phyloP scores from a whole-genome alignment of 2,329 filamentous ascomycete genomes.

The Moelleriella libera region DNA sequence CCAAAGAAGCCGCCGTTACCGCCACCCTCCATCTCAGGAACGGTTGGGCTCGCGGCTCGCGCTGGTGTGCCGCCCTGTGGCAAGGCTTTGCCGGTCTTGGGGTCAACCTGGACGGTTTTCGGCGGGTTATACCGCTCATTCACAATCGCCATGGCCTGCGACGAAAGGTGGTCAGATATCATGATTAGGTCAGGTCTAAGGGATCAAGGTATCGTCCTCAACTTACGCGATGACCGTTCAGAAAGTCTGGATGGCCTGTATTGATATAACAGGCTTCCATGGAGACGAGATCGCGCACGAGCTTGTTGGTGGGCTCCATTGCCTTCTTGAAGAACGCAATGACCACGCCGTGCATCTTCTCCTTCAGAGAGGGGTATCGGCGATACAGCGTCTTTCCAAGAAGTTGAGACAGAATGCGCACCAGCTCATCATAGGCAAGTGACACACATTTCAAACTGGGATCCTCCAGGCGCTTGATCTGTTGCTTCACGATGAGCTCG shows the following conservation, averaged over 20 bases:
- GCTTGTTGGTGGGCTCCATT: slow-evolving; percentile 96
- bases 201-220: no score
- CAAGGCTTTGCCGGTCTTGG: slow-evolving; percentile 94
- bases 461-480: slow-evolving; percentile 92
- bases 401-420: slow-evolving; percentile 84
- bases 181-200: no score
- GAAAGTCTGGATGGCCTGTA: slow-evolving; percentile 93
- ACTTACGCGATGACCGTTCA: slow-evolving; percentile 79
- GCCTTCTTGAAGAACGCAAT: slow-evolving; percentile 95
- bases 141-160: slow-evolving; percentile 85
- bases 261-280: slow-evolving; percentile 99
- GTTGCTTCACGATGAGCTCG: slow-evolving; percentile 95
- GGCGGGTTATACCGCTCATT: slow-evolving; percentile 74
- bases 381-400: slow-evolving; percentile 82
- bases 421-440: slow-evolving; percentile 91
- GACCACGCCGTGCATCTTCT: slow-evolving; percentile 89
- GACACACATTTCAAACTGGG: slow-evolving; percentile 96
- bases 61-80: slow-evolving; percentile 50
- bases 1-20: slow-evolving; percentile 81
- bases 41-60: slow-evolving; percentile 62
- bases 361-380: slow-evolving; percentile 85
- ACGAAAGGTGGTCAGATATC: neutral
- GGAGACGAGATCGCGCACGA: slow-evolving; percentile 78
- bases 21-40: slow-evolving; percentile 33
- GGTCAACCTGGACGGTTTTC: slow-evolving; percentile 90